Conservation (phyloP, 169 alveolate genomes). For the Theileria sp. region DNA sequence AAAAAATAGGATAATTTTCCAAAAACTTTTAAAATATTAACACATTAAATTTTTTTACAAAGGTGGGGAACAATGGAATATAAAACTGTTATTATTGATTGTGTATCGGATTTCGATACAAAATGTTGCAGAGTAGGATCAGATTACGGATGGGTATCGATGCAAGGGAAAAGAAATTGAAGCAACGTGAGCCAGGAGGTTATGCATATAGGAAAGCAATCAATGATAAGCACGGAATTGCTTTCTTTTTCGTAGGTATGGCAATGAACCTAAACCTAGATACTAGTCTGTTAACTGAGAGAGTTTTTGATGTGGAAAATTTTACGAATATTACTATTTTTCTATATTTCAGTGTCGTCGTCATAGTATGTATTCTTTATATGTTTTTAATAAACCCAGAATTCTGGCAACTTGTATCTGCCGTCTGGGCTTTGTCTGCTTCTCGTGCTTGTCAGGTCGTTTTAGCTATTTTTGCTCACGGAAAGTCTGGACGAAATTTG, state of each 20-base stretch:
- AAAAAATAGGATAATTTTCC: neutral
- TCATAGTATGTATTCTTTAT: neutral
- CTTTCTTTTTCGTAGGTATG: constrained; percentile 23
- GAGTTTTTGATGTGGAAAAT: constrained; percentile 12
- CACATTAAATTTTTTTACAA: neutral
- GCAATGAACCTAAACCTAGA: constrained; percentile 13
- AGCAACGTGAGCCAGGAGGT: neutral
- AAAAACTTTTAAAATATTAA: neutral
- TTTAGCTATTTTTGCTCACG: neutral
- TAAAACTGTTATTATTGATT: neutral
- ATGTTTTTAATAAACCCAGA: constrained; percentile 1
- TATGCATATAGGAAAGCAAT: neutral
- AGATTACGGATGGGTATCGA: neutral
- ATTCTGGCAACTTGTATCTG: neutral
- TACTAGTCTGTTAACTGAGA: constrained; percentile 24
- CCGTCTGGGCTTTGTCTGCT: neutral
- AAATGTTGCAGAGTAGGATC: neutral
- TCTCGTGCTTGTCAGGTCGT: neutral
- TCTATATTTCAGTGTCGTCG: neutral
- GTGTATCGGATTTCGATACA: neutral
- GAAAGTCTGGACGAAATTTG: constrained; percentile 2
- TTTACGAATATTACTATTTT: constrained; percentile 8
- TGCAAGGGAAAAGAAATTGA: neutral
- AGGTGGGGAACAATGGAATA: neutral
- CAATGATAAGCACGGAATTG: neutral